phyloP scores from a whole-genome alignment of 768 basidiomycete species.

The Tricholoma bakamatsutake region DNA sequence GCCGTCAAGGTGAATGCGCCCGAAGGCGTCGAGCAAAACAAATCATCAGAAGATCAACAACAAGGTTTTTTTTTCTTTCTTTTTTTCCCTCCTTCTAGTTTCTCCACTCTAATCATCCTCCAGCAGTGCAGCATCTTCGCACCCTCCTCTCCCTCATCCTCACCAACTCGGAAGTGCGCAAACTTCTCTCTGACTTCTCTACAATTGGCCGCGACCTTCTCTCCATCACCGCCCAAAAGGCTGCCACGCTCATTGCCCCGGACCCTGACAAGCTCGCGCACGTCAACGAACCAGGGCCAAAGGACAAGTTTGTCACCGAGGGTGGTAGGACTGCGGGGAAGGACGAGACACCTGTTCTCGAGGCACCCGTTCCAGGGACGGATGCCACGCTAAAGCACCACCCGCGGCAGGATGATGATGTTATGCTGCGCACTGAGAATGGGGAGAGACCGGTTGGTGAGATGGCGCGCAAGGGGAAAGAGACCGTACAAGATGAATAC shows the following conservation, averaged over 20 bases:
- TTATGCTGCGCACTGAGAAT: slow-evolving; percentile 24
- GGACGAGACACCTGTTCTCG: slow-evolving; percentile 29
- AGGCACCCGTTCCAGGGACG: slow-evolving; percentile 27
- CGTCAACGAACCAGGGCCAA: slow-evolving; percentile 66
- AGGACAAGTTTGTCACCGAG: slow-evolving; percentile 58
- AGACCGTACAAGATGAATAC: slow-evolving; percentile 5
- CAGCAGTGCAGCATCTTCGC: slow-evolving; percentile 81
- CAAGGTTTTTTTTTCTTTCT: slow-evolving; percentile 38
- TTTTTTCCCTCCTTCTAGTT: not conserved
- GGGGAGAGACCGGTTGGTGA: slow-evolving; percentile 26
- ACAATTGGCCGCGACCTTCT: slow-evolving; percentile 81
- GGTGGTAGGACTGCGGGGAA: slow-evolving; percentile 27
- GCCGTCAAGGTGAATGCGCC: slow-evolving; percentile 24
- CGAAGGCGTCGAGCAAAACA: slow-evolving; percentile 42
- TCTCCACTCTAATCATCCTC: not conserved
- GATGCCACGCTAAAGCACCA: slow-evolving; percentile 32
- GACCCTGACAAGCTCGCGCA: slow-evolving; percentile 49
- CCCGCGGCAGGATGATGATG: slow-evolving; percentile 40
- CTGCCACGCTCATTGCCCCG: slow-evolving; percentile 65
- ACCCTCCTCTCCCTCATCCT: slow-evolving; percentile 81
- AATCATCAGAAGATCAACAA: slow-evolving; percentile 51
- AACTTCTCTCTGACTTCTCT: slow-evolving; percentile 75
- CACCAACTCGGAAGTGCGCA: slow-evolving; percentile 91
- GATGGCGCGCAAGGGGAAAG: slow-evolving; percentile 11
- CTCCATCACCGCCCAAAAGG: slow-evolving; percentile 65